phyloP scores from a whole-genome alignment of 106 monocot species.

The Allium fistulosum region DNA sequence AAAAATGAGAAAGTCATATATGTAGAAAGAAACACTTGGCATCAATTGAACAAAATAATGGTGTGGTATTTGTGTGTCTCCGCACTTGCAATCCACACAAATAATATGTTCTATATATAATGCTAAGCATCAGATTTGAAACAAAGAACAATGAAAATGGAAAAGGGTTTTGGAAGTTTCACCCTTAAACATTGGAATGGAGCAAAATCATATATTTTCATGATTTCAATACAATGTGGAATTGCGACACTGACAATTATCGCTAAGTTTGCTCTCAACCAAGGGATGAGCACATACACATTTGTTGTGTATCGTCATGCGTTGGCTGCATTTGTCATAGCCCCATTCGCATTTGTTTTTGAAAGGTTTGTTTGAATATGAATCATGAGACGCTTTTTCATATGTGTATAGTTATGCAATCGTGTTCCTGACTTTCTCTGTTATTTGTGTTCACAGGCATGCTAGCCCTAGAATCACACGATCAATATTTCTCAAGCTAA shows the following conservation, averaged over 20 bases:
- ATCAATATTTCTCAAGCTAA: slow-evolving; percentile 11
- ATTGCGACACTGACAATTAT: slow-evolving; percentile 1
- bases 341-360: slow-evolving; percentile 4
- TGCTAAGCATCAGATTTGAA: background rate
- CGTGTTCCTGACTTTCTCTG: too few relatives aligned
- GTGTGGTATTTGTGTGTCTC: too few relatives aligned
- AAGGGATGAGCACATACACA: slow-evolving; percentile 9
- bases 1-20: too few relatives aligned
- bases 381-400: background rate
- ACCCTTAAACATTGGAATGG: background rate
- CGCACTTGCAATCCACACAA: background rate
- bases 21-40: background rate
- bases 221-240: slow-evolving; percentile 1
- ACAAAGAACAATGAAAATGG: background rate
- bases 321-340: slow-evolving; percentile 3
- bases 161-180: background rate
- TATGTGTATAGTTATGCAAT: too few relatives aligned
- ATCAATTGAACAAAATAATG: background rate
- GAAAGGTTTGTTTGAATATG: slow-evolving; percentile 6
- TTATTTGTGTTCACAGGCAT: background rate
- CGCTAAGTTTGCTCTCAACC: slow-evolving; percentile 4
- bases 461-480: background rate
- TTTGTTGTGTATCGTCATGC: slow-evolving; percentile 9
- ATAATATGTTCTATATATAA: slow-evolving; percentile 5
- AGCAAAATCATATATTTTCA: background rate